Conservation (phyloP, 208 protist species). For the Lotmaria passim region DNA sequence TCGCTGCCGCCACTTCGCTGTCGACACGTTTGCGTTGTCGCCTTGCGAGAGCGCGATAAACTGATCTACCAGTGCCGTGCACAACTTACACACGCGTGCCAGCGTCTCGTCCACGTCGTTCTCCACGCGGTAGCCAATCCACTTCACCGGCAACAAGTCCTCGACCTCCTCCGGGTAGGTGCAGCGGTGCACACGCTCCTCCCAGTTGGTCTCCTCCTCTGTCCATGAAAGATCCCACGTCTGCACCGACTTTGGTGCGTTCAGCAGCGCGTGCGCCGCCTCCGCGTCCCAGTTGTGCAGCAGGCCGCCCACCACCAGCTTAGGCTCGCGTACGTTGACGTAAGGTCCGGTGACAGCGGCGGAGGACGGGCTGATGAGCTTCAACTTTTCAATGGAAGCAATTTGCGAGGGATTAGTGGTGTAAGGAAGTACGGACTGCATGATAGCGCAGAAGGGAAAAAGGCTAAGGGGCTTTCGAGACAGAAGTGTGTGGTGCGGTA, state of each 20-base stretch:
- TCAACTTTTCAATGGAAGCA: slow-evolving; percentile 74
- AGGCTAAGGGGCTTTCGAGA: not conserved
- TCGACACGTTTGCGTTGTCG: slow-evolving; percentile 80
- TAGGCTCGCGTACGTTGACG: slow-evolving; percentile 58
- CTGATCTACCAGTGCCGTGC: slow-evolving; percentile 85
- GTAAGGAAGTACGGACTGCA: slow-evolving; percentile 88
- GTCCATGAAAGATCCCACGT: slow-evolving; percentile 87
- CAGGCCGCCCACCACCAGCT: slow-evolving; percentile 72
- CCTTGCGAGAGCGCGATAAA: slow-evolving; percentile 80
- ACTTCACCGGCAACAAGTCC: slow-evolving; percentile 82
- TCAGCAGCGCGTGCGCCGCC: slow-evolving; percentile 64
- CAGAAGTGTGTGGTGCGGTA: not conserved
- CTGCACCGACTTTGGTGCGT: slow-evolving; percentile 55
- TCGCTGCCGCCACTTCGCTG: slow-evolving; percentile 85
- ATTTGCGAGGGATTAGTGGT: slow-evolving; percentile 85
- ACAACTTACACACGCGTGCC: slow-evolving; percentile 88
- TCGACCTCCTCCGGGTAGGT: slow-evolving; percentile 87
- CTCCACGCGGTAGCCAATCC: slow-evolving; percentile 86
- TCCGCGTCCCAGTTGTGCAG: slow-evolving; percentile 86
- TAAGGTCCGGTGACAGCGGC: slow-evolving; percentile 68
- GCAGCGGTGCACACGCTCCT: slow-evolving; percentile 74
- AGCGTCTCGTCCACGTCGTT: slow-evolving; percentile 87
- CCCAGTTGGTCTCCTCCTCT: slow-evolving; percentile 80
- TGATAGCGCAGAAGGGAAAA: slow-evolving; percentile 14
- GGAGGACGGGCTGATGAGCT: slow-evolving; percentile 76